Conservation (phyloP, 2,329 filamentous ascomycete genomes). For the Mycosphaerella sp. region DNA sequence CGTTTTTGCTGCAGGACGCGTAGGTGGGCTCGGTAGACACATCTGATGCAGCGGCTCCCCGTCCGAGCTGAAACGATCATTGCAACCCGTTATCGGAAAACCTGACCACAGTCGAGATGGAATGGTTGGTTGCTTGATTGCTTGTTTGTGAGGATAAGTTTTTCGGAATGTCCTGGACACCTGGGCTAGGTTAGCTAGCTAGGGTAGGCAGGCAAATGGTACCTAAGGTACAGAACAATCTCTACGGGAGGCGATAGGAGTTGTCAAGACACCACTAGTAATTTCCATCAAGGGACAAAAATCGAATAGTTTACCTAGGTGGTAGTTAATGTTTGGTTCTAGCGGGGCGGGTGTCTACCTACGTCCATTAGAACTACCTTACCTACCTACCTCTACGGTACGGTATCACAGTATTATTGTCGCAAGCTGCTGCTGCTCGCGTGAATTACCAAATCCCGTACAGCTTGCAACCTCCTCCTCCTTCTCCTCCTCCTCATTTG, state of each 20-base stretch:
- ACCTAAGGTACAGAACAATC: not conserved
- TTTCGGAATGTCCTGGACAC: not conserved
- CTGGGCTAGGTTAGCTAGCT: no score
- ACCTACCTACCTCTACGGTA: not conserved
- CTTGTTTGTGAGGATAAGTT: not conserved
- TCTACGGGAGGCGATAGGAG: conserved; percentile 3
- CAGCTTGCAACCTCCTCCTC: no score
- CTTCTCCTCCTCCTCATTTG: no score
- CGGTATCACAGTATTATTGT: not conserved
- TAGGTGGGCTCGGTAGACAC: conserved; percentile 33
- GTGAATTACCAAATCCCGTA: no score
- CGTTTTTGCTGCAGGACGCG: conserved; percentile 28
- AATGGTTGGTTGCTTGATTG: not conserved
- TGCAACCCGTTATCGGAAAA: not conserved
- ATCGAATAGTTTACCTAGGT: no score
- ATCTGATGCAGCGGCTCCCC: conserved; percentile 35
- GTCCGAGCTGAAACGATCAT: conserved; percentile 17
- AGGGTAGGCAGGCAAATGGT: no score
- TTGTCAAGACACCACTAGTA: not conserved
- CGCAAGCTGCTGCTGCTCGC: not conserved
- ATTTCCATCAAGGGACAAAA: no score
- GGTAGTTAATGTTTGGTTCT: no score
- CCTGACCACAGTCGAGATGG: not conserved
- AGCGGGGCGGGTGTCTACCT: no score
- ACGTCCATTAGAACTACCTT: not conserved